These are phyloP conservation scores for Kwoniella shivajii DNA, from an alignment of 1,284 basidiomycete genomes.

Conservation along the genomic window DNA sequence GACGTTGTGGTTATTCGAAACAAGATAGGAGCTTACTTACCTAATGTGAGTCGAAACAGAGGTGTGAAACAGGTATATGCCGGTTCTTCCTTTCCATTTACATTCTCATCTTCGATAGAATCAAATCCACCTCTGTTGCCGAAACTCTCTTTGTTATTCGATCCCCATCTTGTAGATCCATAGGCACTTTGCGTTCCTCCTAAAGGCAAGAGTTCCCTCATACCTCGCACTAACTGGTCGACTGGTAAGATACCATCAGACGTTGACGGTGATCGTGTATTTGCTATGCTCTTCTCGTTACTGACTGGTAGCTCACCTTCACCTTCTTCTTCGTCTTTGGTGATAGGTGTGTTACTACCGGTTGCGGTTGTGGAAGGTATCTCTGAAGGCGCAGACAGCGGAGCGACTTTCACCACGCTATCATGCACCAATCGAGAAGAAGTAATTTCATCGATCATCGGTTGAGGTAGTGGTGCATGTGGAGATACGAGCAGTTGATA, in stretches of 20 bases:
- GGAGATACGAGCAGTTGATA: constrained; percentile 74
- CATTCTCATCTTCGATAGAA: constrained; percentile 54
- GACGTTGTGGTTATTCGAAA: neutral
- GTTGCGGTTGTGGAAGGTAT: constrained; percentile 61
- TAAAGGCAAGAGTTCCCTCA: constrained; percentile 44
- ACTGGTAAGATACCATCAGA: constrained; percentile 73
- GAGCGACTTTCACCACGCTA: constrained; percentile 65
- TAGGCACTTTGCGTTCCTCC: constrained; percentile 49
- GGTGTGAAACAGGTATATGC: constrained; percentile 53
- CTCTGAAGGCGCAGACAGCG: constrained; percentile 8
- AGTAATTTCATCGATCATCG: constrained; percentile 62
- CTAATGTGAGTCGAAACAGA: constrained; percentile 73
- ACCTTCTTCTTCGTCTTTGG: constrained; percentile 55
- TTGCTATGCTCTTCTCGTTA: constrained; percentile 63
- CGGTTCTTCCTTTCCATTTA: constrained; percentile 64
- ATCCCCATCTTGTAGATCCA: constrained; percentile 65
- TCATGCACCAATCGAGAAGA: constrained; percentile 78
- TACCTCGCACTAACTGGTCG: constrained; percentile 64
- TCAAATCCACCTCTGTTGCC: constrained; percentile 58
- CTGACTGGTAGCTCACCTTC: constrained; percentile 66
- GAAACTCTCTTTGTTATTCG: constrained; percentile 53
- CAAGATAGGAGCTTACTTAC: constrained; percentile 53
- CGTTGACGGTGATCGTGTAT: constrained; percentile 65
- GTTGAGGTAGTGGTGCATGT: constrained; percentile 61
- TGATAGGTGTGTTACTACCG: constrained; percentile 62